A percentile compares a stretch with the other conserved stretches of the same genome.
phyloP scores from a whole-genome alignment of 176 grass and related monocot genomes.

The Triticum urartu region DNA sequence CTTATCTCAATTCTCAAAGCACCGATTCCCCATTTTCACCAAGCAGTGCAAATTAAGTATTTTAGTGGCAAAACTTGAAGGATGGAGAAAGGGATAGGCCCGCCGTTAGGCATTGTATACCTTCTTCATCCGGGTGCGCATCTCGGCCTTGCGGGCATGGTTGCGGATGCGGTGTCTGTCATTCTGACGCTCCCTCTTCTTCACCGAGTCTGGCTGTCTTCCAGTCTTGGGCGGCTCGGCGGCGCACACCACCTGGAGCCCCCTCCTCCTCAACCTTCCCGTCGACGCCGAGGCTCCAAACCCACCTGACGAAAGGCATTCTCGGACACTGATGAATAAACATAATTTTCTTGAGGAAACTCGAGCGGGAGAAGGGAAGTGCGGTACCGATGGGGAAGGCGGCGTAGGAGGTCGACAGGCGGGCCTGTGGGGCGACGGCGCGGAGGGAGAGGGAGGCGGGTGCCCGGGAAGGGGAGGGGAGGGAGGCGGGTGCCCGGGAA shows the following conservation, averaged over 20 bases:
- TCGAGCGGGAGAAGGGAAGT: neutral
- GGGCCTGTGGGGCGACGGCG: neutral
- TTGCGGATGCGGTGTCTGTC: constrained; percentile 59
- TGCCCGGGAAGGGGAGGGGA: constrained; percentile 10
- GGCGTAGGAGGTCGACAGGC: constrained; percentile 30
- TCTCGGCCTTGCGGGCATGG: constrained; percentile 76
- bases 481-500: constrained; percentile 16
- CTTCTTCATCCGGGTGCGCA: constrained; percentile 78
- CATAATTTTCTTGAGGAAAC: neutral
- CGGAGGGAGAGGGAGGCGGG: constrained; percentile 33
- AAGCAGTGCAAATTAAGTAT: neutral
- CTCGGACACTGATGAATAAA: neutral
- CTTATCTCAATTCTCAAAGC: neutral
- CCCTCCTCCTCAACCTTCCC: constrained; percentile 34
- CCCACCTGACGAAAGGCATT: constrained; percentile 15
- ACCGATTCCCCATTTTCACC: neutral
- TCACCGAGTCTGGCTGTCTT: constrained; percentile 51
- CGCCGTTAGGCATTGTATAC: constrained; percentile 13
- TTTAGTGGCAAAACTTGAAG: neutral
- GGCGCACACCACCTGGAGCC: constrained; percentile 49
- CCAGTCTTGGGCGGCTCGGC: constrained; percentile 41
- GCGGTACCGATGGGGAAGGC: constrained; percentile 30
- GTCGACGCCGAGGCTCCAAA: neutral
- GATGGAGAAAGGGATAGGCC: neutral
- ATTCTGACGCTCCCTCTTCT: constrained; percentile 71